Evolutionary conservation across 805 yeast genomes (phyloP), one percentile per base, ranked within the genome.

Genomic region (Teunomyces funiuensis): DNA sequence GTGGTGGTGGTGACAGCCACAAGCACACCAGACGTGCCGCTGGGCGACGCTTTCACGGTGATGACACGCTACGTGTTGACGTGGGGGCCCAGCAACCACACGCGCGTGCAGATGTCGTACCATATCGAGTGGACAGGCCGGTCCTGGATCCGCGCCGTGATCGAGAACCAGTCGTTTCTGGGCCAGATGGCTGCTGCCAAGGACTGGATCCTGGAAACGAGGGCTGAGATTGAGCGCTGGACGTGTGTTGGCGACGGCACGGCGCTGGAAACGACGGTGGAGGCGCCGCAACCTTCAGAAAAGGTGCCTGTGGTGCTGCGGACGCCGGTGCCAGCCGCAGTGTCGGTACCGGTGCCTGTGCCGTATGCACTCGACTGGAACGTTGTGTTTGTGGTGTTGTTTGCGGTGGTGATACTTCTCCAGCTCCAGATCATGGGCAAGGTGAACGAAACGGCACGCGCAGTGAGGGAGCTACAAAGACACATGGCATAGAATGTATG

Each of bases 1-100:
- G 68, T 80, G 16, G 66, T 70, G 22, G 77, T 81, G 2, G 69
- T 74, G 2, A 86, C 83, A 49, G 58, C 69, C 1, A 80, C 89
- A 0, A 75, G 72, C 37, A 82, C 88, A 0, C 95, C 93, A 0
- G 93, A 85, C 63, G 88, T 85, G n/a, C 95, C 95, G 0, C 80
- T 85, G 25, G 93, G 95, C 6, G 74, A 70, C 47, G 69, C 84
- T 0, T 86, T 86, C 50, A 70, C 73, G 36, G 84, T 83, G 3
- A 69, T 73, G 40, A 82, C 93, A 2, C 67, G 71, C 20, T 71
- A 76, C 26, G 73, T 73, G 50, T 60, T 84, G 5, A 69, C 79
- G 8, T 85, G 95, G 93, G 85, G 74, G 3, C 67, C 65, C 2
- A 70, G 73, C 37, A 82, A 82, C 55, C 44, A 60, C 6, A 83